These are phyloP conservation scores for Thermoascus crustaceus DNA, from an alignment of 2,329 filamentous ascomycete genomes.

Conservation along the genomic window DNA sequence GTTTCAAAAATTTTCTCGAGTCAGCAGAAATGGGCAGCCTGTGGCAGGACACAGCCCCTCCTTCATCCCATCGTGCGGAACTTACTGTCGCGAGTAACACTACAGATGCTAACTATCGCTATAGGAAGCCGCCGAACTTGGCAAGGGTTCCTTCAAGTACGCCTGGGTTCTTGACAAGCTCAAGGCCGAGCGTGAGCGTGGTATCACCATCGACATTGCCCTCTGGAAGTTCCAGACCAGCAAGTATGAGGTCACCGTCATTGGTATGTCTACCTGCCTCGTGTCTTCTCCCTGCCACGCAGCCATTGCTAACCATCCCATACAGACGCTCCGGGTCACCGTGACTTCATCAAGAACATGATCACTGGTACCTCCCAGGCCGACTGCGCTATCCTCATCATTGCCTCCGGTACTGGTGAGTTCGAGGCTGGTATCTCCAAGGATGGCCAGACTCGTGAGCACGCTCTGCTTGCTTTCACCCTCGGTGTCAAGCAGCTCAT, in stretches of 20 bases:
- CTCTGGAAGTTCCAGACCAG: slow-evolving; percentile 99
- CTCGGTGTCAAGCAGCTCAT: slow-evolving; percentile 99
- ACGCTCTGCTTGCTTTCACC: slow-evolving; percentile 99
- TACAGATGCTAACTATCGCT: slow-evolving; percentile 12
- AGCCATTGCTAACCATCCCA: slow-evolving; percentile 12
- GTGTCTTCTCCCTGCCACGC: background rate
- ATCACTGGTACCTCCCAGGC: slow-evolving; percentile 99
- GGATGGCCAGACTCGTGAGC: slow-evolving; percentile 99
- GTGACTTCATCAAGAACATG: slow-evolving; percentile 99
- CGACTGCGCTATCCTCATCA: slow-evolving; percentile 99
- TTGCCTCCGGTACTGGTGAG: slow-evolving; percentile 99
- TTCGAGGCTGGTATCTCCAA: slow-evolving; percentile 99
- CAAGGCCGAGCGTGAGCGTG: slow-evolving; percentile 99
- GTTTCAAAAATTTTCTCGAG: too few relatives aligned
- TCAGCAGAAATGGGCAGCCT: too few relatives aligned
- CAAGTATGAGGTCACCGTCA: slow-evolving; percentile 97
- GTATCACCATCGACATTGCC: slow-evolving; percentile 99
- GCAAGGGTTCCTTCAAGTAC: slow-evolving; percentile 99
- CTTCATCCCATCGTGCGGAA: too few relatives aligned
- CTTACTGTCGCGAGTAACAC: too few relatives aligned
- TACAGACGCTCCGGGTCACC: slow-evolving; percentile 90
- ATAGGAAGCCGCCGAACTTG: slow-evolving; percentile 96
- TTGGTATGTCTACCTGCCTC: slow-evolving; percentile 54
- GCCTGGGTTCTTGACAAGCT: slow-evolving; percentile 99
- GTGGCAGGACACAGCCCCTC: too few relatives aligned